A percentile compares a stretch with the other conserved stretches of the same genome.
These are phyloP conservation scores for Boletellus ananiceps DNA, from an alignment of 768 basidiomycete genomes.

Conservation along the genomic window DNA sequence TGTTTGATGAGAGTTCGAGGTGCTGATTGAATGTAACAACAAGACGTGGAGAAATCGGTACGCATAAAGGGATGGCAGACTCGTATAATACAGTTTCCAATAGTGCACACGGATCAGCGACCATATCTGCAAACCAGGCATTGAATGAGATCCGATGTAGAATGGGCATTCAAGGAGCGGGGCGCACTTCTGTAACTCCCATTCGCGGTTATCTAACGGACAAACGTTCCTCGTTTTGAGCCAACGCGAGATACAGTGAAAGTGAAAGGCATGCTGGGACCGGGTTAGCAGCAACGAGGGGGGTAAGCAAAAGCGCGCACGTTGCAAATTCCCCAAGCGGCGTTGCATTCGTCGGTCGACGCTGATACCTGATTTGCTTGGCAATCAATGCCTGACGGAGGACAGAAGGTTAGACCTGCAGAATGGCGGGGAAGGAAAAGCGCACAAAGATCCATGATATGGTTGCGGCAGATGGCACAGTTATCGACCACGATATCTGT, in stretches of 20 bases:
- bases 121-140: constrained; percentile 33
- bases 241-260: constrained; percentile 99
- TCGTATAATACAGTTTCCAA: constrained; percentile 19
- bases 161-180: neutral
- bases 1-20: neutral
- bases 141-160: neutral
- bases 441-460: constrained; percentile 99
- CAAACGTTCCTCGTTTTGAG: constrained; percentile 96
- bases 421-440: constrained; percentile 5
- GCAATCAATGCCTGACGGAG: constrained; percentile 86
- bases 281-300: neutral
- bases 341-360: constrained; percentile 94
- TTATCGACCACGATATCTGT: constrained; percentile 98
- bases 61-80: constrained; percentile 5
- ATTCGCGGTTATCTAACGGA: constrained; percentile 92
- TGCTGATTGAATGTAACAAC: neutral
- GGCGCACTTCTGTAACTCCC: constrained; percentile 94
- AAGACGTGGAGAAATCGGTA: constrained; percentile 5
- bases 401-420: constrained; percentile 4
- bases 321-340: constrained; percentile 99
- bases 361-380: constrained; percentile 98
- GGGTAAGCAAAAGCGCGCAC: constrained; percentile 35
- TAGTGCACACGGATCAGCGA: constrained; percentile 27
- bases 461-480: constrained; percentile 98
- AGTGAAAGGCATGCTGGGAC: constrained; percentile 93